A percentile compares a stretch with the other conserved stretches of the same genome.
phyloP scores from a whole-genome alignment of 345 rosid genomes.

The Barbarea vulgaris region DNA sequence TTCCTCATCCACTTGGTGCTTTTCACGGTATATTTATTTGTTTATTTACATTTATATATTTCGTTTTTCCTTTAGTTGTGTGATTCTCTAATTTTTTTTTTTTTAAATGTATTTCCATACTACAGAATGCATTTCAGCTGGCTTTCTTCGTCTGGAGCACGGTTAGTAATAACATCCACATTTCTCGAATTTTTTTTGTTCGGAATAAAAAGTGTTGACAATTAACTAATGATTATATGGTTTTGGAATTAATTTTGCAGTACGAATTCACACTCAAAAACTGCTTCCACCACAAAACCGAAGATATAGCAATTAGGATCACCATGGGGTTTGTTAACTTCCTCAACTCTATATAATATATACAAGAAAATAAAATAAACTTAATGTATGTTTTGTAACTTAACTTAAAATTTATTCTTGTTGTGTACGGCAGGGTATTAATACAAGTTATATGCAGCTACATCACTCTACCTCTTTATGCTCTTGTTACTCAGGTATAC shows the following conservation, averaged over 20 bases:
- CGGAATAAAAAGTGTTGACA: neutral
- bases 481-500: slow-evolving; percentile 86
- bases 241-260: slow-evolving; percentile 47
- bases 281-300: slow-evolving; percentile 59
- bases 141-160: slow-evolving; percentile 82
- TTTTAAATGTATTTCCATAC: neutral
- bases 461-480: slow-evolving; percentile 94
- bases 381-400: neutral
- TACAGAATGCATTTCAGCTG: slow-evolving; percentile 86
- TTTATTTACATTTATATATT: neutral
- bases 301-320: slow-evolving; percentile 65
- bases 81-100: neutral
- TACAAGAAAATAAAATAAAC: neutral
- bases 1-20: slow-evolving; percentile 86
- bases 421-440: slow-evolving; percentile 54
- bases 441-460: slow-evolving; percentile 90
- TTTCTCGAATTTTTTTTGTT: neutral
- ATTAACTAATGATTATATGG: neutral
- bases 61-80: neutral
- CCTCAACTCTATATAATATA: neutral
- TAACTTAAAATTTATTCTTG: neutral
- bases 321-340: slow-evolving; percentile 72
- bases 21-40: slow-evolving; percentile 62
- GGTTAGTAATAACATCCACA: slow-evolving; percentile 46
- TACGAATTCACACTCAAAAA: slow-evolving; percentile 51